Evolutionary conservation across 495 filamentous ascomycete species (phyloP), one percentile per base, ranked within the genome.

Genomic region (Penicillium daleae): DNA sequence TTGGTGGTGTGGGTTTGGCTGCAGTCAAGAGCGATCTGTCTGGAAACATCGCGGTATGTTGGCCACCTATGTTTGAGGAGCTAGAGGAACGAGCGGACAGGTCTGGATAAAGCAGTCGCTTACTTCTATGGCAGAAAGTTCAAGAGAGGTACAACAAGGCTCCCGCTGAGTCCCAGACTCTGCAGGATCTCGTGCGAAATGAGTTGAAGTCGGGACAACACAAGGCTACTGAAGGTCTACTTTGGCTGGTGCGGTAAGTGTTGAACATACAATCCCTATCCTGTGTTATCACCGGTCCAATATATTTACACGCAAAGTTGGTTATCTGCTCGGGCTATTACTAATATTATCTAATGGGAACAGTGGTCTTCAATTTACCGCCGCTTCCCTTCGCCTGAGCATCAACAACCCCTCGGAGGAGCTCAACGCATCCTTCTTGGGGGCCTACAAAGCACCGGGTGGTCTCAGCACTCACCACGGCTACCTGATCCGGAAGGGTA

Each of bases 341-440:
- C 29, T 35, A n/a, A 42, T 33, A 3, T 22, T 33, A 10, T 13
- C 7, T 21, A 9, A 6, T 19, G 6, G 31, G 37, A 35, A 60
- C 69, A 97, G 94, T 49, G 94, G 91, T 49, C 88, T 97, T 71
- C 90, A 97, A 61, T 98, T 99, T 82, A 98, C 94, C 32, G 83
- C 87, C 67, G 83, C 91, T 70, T 90, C 90, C 56, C 89, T 99
- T 40, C 87, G 87, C 71, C 82, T 87, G 68, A 97, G 95, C 81
- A 65, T 91, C 61, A 71, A 80, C 59, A 84, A 89, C 72, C 66
- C 84, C 24, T 56, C 72, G 59, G 82, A 91, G 68, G 93, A 98
- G 76, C 90, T 98, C 63, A 82, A 89, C 29, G 77, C 81, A 60
- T 97, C 93, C 56, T 99, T 99, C 88, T 89, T 90, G 66, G 76